These are phyloP conservation scores for Sinapis alba DNA, from an alignment of 441 rosid genomes.

Conservation along the genomic window DNA sequence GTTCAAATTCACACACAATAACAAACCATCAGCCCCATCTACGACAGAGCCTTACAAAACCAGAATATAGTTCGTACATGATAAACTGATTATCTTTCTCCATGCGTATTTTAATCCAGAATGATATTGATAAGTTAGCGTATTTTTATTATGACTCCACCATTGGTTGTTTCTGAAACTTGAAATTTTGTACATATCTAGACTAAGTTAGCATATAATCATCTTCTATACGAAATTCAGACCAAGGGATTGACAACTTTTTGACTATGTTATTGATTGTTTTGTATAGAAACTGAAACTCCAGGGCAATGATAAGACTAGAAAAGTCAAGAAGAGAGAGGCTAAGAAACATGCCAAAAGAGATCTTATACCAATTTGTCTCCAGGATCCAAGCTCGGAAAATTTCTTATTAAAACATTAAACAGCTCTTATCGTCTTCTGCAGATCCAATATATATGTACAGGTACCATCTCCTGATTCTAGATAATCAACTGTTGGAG, in stretches of 20 bases:
- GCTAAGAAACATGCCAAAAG: neutral
- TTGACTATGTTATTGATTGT: neutral
- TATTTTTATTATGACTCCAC: neutral
- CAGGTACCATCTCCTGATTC: slow-evolving; percentile 97
- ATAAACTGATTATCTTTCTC: neutral
- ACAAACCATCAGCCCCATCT: neutral
- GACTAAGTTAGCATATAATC: neutral
- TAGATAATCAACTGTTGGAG: slow-evolving; percentile 76
- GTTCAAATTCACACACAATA: neutral
- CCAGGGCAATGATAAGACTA: neutral
- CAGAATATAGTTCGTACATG: neutral
- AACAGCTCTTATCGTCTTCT: slow-evolving; percentile 53
- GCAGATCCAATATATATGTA: slow-evolving; percentile 66
- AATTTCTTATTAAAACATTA: neutral
- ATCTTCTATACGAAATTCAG: neutral
- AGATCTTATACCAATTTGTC: neutral
- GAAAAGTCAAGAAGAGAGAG: neutral
- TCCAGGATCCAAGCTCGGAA: neutral
- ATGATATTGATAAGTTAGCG: neutral
- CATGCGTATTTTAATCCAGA: neutral
- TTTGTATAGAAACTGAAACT: neutral
- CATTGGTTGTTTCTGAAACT: neutral
- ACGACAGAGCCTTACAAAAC: neutral
- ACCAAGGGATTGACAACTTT: neutral
- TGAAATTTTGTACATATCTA: neutral